A percentile compares a stretch with the other conserved stretches of the same genome.
These are phyloP conservation scores for Amylostereum areolatum DNA, from an alignment of 1,284 basidiomycete species.

Conservation along the genomic window DNA sequence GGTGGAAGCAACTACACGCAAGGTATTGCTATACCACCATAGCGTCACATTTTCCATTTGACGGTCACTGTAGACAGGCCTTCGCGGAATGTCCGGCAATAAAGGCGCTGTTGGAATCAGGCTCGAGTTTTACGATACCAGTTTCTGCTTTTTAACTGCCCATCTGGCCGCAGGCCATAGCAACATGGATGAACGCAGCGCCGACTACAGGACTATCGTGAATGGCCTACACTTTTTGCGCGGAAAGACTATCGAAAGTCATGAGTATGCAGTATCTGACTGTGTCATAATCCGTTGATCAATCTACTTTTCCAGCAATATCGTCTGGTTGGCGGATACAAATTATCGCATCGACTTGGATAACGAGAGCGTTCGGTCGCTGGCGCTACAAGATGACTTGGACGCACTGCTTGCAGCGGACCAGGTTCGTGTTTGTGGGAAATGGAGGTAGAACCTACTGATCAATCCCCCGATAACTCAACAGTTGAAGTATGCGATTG, in stretches of 20 bases:
- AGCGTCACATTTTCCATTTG: constrained; percentile 1
- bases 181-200: constrained; percentile 87
- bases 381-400: constrained; percentile 61
- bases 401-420: constrained; percentile 76
- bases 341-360: constrained; percentile 92
- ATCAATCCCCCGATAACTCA: background rate
- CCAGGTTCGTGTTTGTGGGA: constrained; percentile 50
- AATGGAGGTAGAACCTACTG: too few relatives aligned
- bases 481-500: constrained; percentile 70
- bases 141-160: constrained; percentile 92
- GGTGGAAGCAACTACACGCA: constrained; percentile 89
- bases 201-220: constrained; percentile 87
- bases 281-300: background rate
- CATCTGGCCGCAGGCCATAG: constrained; percentile 93
- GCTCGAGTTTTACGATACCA: constrained; percentile 85
- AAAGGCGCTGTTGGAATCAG: constrained; percentile 94
- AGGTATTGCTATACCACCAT: constrained; percentile 42
- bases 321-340: constrained; percentile 92
- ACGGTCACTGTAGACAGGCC: constrained; percentile 64
- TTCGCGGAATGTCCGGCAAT: constrained; percentile 96
- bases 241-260: constrained; percentile 84
- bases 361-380: constrained; percentile 71
- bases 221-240: constrained; percentile 81
- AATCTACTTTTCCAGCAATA: constrained; percentile 45
- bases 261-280: constrained; percentile 61